phyloP scores from a whole-genome alignment of 148 eudicot genomes.

The Polygonum maritimum region DNA sequence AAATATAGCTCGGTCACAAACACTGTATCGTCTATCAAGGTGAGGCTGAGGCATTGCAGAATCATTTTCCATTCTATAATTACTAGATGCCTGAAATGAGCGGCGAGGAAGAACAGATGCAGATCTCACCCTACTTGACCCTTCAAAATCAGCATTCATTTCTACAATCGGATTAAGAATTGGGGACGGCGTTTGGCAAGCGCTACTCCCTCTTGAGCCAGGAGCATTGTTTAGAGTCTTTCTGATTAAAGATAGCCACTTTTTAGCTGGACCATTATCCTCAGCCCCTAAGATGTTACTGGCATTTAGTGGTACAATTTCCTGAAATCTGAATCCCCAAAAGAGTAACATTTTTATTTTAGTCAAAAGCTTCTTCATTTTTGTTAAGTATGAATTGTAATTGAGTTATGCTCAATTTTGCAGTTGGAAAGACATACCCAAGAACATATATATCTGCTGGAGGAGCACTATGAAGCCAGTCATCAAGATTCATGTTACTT shows the following conservation, averaged over 20 bases:
- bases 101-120: slow-evolving; percentile 69
- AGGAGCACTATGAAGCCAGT: slow-evolving; percentile 88
- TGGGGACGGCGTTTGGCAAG: slow-evolving; percentile 79
- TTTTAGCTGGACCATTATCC: slow-evolving; percentile 94
- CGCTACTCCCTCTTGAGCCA: slow-evolving; percentile 61
- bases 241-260: slow-evolving; percentile 64
- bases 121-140: slow-evolving; percentile 45
- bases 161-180: slow-evolving; percentile 75
- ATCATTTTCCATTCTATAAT: slow-evolving; percentile 54
- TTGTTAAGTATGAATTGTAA: not conserved
- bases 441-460: slow-evolving; percentile 95
- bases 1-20: slow-evolving; percentile 70
- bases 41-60: slow-evolving; percentile 57
- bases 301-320: slow-evolving; percentile 86
- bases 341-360: not conserved
- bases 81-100: slow-evolving; percentile 68
- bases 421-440: slow-evolving; percentile 41
- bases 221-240: slow-evolving; percentile 78
- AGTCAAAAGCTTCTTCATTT: not conserved
- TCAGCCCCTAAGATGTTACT: slow-evolving; percentile 87
- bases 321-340: slow-evolving; percentile 63
- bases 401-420: not conserved
- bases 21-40: slow-evolving; percentile 78
- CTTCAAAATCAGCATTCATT: slow-evolving; percentile 83
- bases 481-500: slow-evolving; percentile 70